These are phyloP conservation scores for Lagenidium sp. DNA, from an alignment of 352 stramenopile genomes.

Conservation along the genomic window DNA sequence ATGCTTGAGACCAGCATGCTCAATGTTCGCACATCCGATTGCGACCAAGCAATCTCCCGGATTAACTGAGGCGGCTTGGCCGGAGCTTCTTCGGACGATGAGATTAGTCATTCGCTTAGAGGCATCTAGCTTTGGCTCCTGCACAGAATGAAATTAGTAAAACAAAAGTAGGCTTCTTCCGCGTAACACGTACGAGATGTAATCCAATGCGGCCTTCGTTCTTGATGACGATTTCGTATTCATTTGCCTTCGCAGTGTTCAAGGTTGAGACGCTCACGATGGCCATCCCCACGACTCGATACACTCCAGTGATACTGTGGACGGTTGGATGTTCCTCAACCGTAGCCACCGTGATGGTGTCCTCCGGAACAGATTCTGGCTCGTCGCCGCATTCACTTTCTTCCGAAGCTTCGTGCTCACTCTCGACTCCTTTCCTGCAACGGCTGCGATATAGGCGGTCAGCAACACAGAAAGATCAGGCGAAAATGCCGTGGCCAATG, in stretches of 20 bases:
- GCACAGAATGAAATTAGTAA: constrained; percentile 4
- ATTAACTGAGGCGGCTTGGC: constrained; percentile 63
- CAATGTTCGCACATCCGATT: constrained; percentile 76
- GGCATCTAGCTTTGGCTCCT: constrained; percentile 28
- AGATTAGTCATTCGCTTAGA: constrained; percentile 50
- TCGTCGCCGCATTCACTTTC: constrained; percentile 33
- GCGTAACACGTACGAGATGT: constrained; percentile 30
- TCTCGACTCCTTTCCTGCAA: constrained; percentile 27
- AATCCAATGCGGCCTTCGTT: constrained; percentile 53
- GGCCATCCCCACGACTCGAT: constrained; percentile 67
- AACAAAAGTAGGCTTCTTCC: constrained; percentile 2
- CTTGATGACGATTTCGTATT: constrained; percentile 71
- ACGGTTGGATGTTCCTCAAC: constrained; percentile 66
- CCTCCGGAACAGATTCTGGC: constrained; percentile 42
- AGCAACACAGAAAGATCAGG: too few species aligned
- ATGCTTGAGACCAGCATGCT: constrained; percentile 79
- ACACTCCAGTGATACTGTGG: constrained; percentile 76
- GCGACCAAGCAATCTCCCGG: constrained; percentile 74
- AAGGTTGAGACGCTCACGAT: constrained; percentile 75
- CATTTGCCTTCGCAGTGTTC: constrained; percentile 63
- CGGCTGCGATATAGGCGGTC: constrained; percentile 15
- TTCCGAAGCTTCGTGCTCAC: constrained; percentile 25
- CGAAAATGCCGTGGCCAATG: background rate
- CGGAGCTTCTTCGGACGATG: constrained; percentile 66
- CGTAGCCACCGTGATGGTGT: constrained; percentile 57